These are phyloP conservation scores for Friedmanniomyces simplex DNA, from an alignment of 495 filamentous ascomycete genomes.

Conservation along the genomic window DNA sequence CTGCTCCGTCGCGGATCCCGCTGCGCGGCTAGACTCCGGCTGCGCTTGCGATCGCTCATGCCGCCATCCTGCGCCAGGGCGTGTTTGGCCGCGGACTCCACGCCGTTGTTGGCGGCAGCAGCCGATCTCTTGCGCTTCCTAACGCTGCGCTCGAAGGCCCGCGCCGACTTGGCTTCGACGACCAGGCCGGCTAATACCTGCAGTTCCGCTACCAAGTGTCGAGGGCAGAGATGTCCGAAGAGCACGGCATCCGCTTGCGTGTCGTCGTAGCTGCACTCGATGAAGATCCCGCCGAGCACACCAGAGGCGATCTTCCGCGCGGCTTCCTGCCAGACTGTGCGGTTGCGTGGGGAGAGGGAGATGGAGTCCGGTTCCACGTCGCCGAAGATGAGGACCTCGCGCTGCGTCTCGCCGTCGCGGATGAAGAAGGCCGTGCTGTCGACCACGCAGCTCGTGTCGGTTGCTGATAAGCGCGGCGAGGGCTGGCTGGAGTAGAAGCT, in stretches of 20 bases:
- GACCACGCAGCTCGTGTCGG: slow-evolving; percentile 25
- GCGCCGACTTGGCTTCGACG: slow-evolving; percentile 29
- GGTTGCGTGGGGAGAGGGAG: slow-evolving; percentile 69
- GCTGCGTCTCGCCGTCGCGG: slow-evolving; percentile 44
- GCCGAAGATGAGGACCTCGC: slow-evolving; percentile 84
- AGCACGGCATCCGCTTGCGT: slow-evolving; percentile 59
- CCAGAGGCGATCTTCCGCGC: slow-evolving; percentile 67
- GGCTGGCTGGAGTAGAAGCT: slow-evolving; percentile 5
- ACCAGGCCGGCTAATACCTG: slow-evolving; percentile 59
- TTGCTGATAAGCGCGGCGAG: slow-evolving; percentile 9
- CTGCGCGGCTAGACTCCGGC: slow-evolving; percentile 5
- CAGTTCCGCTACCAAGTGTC: slow-evolving; percentile 70
- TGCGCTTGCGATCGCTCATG: slow-evolving; percentile 12
- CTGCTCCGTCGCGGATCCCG: slow-evolving; percentile 2
- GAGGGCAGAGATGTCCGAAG: slow-evolving; percentile 80
- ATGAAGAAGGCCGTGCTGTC: slow-evolving; percentile 92
- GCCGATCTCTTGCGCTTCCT: slow-evolving; percentile 29
- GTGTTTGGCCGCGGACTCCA: neutral
- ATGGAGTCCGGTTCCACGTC: slow-evolving; percentile 89
- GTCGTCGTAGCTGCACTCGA: slow-evolving; percentile 89
- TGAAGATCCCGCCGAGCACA: slow-evolving; percentile 67
- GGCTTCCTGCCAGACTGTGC: slow-evolving; percentile 69
- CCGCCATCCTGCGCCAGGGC: neutral
- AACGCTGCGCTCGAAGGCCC: slow-evolving; percentile 20
- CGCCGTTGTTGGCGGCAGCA: slow-evolving; percentile 4